Conservation (phyloP, 768 basidiomycete species). For the Mycena galopus region DNA sequence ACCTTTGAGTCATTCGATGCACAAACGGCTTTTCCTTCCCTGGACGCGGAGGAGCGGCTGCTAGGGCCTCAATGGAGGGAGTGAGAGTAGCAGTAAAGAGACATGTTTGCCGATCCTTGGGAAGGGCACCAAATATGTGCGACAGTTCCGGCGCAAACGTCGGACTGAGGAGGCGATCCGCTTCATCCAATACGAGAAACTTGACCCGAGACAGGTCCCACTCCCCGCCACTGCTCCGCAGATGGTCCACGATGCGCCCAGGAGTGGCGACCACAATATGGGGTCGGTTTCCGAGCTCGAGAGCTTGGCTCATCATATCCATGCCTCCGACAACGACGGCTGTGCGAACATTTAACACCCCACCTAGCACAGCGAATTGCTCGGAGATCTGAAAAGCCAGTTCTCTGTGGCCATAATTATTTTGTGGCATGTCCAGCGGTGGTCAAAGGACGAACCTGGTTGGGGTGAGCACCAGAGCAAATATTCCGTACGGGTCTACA, state of each 20-base stretch:
- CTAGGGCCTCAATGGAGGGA: conserved; percentile 84
- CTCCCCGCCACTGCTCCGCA: conserved; percentile 81
- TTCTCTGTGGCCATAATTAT: conserved; percentile 68
- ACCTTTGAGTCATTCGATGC: conserved; percentile 83
- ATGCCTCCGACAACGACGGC: conserved; percentile 96
- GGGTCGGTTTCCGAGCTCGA: conserved; percentile 86
- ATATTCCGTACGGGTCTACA: conserved; percentile 94
- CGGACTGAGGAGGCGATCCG: conserved; percentile 90
- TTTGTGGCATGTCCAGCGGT: neutral
- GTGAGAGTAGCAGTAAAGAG: conserved; percentile 97
- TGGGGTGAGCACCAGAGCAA: conserved; percentile 92
- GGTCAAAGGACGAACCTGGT: conserved; percentile 74
- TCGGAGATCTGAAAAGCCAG: conserved; percentile 98
- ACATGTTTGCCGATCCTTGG: conserved; percentile 92
- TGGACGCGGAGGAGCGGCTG: conserved; percentile 75
- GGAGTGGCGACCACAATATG: conserved; percentile 97
- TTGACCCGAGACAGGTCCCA: conserved; percentile 90
- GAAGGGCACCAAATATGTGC: conserved; percentile 81
- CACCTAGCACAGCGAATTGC: conserved; percentile 93
- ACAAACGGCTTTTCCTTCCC: conserved; percentile 93
- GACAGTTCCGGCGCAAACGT: conserved; percentile 91
- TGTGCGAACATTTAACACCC: conserved; percentile 83
- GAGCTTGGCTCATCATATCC: conserved; percentile 96
- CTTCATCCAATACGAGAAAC: conserved; percentile 86
- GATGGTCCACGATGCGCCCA: conserved; percentile 92